Evolutionary conservation across 495 filamentous ascomycete species (phyloP).

Genomic region (Poronia punctata): DNA sequence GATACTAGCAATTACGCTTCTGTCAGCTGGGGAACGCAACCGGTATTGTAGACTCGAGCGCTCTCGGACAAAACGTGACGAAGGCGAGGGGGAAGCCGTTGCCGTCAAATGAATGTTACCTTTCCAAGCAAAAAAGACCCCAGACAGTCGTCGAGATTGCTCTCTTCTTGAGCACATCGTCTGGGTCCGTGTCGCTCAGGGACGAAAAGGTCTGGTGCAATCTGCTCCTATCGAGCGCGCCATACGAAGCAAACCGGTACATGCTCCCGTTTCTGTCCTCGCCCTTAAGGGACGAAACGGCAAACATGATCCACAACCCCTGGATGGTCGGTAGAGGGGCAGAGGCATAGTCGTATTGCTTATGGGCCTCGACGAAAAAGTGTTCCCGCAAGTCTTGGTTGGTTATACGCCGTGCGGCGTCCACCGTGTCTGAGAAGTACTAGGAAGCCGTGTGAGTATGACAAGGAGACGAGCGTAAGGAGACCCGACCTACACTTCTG

Average conservation of each 20-base stretch:
- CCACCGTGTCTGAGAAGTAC: slow-evolving; percentile 11
- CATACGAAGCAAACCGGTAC: slow-evolving; percentile 14
- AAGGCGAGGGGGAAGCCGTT: not conserved
- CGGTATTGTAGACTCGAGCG: too few species aligned
- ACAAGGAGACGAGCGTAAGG: not conserved
- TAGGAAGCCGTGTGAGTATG: not conserved
- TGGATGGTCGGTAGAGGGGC: slow-evolving; percentile 9
- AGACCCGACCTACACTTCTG: slow-evolving; percentile 26
- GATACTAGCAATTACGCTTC: not conserved
- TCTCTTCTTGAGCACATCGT: slow-evolving; percentile 3
- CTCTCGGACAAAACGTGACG: too few species aligned
- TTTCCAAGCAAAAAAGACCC: slow-evolving; percentile 13
- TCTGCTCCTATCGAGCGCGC: slow-evolving; percentile 14
- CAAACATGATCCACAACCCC: slow-evolving; percentile 10
- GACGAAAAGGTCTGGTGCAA: not conserved
- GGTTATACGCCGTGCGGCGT: not conserved
- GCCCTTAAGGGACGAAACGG: slow-evolving; percentile 8
- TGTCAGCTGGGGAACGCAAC: too few species aligned
- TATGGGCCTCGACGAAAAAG: slow-evolving; percentile 14
- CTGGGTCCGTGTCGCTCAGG: slow-evolving; percentile 2
- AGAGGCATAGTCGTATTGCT: slow-evolving; percentile 5
- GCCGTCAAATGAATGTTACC: slow-evolving; percentile 6
- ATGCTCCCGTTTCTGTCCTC: slow-evolving; percentile 11
- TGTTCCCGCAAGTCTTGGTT: slow-evolving; percentile 3
- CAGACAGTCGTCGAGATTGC: slow-evolving; percentile 10